Conservation (phyloP, 306 rosid genomes). For the Cucumis hystrix region DNA sequence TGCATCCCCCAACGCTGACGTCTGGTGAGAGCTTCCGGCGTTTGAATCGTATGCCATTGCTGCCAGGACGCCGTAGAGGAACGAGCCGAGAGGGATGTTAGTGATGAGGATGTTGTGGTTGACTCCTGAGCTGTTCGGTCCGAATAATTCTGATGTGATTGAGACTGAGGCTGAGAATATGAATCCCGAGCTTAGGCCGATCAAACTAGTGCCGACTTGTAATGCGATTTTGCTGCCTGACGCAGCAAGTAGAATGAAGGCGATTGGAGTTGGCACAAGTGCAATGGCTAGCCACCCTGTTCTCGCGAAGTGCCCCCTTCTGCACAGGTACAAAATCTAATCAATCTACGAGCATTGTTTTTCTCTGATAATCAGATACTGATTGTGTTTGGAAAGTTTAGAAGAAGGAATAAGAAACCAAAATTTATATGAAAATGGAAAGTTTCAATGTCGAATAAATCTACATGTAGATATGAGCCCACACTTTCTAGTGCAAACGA, state of each 20-base stretch:
- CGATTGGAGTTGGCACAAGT: constrained; percentile 78
- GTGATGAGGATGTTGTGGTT: constrained; percentile 90
- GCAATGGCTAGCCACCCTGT: constrained; percentile 86
- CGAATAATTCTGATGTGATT: constrained; percentile 79
- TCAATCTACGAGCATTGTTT: constrained; percentile 20
- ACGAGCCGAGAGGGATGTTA: constrained; percentile 83
- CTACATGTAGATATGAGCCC: neutral
- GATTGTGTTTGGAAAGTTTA: neutral
- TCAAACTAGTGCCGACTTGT: constrained; percentile 54
- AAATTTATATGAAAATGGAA: neutral
- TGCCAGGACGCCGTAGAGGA: constrained; percentile 67
- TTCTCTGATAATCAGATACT: neutral
- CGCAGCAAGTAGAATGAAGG: constrained; percentile 60
- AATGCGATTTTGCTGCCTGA: constrained; percentile 37
- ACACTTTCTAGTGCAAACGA: neutral
- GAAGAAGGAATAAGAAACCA: neutral
- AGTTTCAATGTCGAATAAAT: neutral
- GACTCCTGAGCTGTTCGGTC: constrained; percentile 65
- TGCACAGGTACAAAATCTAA: constrained; percentile 48
- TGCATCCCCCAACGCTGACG: constrained; percentile 19
- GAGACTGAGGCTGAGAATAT: constrained; percentile 93
- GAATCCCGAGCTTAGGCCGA: constrained; percentile 86
- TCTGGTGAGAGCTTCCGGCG: constrained; percentile 7
- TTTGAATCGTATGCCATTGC: constrained; percentile 58
- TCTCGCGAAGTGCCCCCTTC: constrained; percentile 76